Base-by-base conservation (phyloP, 257 asterid genomes). In the Gynochthodes officinalis region DNA sequence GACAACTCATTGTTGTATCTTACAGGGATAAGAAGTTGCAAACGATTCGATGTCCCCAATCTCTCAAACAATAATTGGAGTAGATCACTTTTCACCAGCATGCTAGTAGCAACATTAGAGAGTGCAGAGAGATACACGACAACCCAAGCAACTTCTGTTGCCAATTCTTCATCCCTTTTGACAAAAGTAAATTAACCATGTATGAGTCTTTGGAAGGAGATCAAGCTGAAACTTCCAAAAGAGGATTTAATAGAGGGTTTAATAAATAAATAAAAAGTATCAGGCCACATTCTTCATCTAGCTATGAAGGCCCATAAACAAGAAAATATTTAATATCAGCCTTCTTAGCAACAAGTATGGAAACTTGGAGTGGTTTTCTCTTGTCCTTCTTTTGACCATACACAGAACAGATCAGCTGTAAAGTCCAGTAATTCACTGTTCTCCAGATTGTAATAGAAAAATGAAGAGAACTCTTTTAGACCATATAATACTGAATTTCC, bases 121-220 rank as follows among this genome's bases (percentile, higher is more conserved):
- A 92, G 96, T 57, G 97, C 96, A 54, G 98, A 85, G 76, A 95
- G 95, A 86, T 95, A 95, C 76, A 92, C 98, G 73, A 87, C 92
- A 54, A 92, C 97, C 99, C 99, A 95, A 64, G 97, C 96, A 57
- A 95, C 94, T 86, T 95, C 99, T 44, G 99, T 90, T 13, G 91
- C 90, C 85, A 95, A 79, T 73, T 95, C 98, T 75, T 90, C 98
- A 79, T 90, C 97, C 84, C 99, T 95, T 86, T 73, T 80, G 50
- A 76, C 58, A 58, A 57, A 78, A 74, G 65, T 40, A 53, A 75
- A 75, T 64, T 23, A 53, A 52, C 27, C 9, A 16, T 19, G 16
- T 12, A 58, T 28, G 14, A 67, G 55, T 15, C 25, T 6, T 27
- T 18, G 8, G 59, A 67, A 73, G 42, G 13, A 21, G 4, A 53